Evolutionary conservation across 345 rosid genomes (phyloP).

Genomic region (Carallia pectinifolia): DNA sequence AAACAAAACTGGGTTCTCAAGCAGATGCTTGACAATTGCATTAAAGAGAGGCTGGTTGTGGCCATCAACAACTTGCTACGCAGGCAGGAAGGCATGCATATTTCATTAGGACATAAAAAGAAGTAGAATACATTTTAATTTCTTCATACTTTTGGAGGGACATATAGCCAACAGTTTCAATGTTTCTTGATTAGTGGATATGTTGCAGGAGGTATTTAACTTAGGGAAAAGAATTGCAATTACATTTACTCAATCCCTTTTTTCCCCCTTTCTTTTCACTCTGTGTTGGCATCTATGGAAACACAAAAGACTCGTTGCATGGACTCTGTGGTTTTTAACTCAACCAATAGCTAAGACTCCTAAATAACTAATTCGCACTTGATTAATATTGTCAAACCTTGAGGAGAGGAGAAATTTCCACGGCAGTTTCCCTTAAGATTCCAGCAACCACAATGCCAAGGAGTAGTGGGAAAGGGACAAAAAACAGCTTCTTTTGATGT

Average conservation of each 20-base stretch:
- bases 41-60: neutral
- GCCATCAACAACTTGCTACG: too few relatives aligned
- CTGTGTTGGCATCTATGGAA: neutral
- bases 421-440: constrained; percentile 48
- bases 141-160: too few relatives aligned
- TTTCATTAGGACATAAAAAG: too few relatives aligned
- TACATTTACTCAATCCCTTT: too few relatives aligned
- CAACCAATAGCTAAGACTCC: constrained; percentile 5
- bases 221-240: too few relatives aligned
- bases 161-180: too few relatives aligned
- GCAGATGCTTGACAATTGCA: neutral
- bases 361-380: constrained; percentile 6
- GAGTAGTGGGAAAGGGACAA: constrained; percentile 66
- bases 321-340: neutral
- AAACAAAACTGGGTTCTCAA: neutral
- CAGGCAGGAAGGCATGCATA: too few relatives aligned
- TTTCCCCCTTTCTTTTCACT: too few relatives aligned
- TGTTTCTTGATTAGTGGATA: too few relatives aligned
- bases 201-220: too few relatives aligned
- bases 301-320: neutral
- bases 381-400: constrained; percentile 45
- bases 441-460: constrained; percentile 62
- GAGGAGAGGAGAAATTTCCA: constrained; percentile 67
- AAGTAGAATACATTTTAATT: too few relatives aligned
- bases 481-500: constrained; percentile 64